A percentile compares a stretch with the other conserved stretches of the same genome.
phyloP scores from a whole-genome alignment of 2,329 filamentous ascomycete species.

The Cladosporium colombiae region DNA sequence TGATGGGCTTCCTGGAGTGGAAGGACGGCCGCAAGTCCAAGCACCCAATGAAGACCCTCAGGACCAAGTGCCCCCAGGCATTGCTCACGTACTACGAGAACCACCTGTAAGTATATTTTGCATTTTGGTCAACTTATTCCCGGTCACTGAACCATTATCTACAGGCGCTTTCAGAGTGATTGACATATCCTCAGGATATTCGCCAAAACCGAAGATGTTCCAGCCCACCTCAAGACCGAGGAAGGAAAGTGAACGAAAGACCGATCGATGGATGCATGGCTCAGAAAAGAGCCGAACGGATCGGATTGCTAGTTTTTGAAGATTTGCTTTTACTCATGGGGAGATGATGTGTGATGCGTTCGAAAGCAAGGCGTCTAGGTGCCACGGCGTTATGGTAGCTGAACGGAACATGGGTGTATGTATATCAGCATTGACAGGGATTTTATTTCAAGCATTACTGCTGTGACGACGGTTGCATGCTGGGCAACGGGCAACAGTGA shows the following conservation, averaged over 20 bases:
- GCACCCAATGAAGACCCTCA: constrained; percentile 67
- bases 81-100: constrained; percentile 42
- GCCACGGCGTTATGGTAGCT: constrained; percentile 5
- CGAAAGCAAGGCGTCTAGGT: neutral
- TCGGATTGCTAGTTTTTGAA: neutral
- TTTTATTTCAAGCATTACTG: neutral
- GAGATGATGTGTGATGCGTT: constrained; percentile 7
- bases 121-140: neutral
- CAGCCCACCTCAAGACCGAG: neutral
- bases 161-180: constrained; percentile 8
- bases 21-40: constrained; percentile 69
- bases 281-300: neutral
- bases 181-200: constrained; percentile 4
- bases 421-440: constrained; percentile 1
- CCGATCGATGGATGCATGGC: neutral
- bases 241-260: neutral
- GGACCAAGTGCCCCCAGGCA: constrained; percentile 76
- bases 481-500: neutral
- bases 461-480: neutral
- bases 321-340: neutral
- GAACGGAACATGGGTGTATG: neutral
- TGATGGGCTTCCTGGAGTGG: constrained; percentile 73
- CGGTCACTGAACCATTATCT: neutral
- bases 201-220: constrained; percentile 8
- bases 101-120: constrained; percentile 38